A percentile compares a stretch with the other conserved stretches of the same genome.
These are phyloP conservation scores for Pichia manshurica DNA, from an alignment of 805 yeast genomes.

Conservation along the genomic window DNA sequence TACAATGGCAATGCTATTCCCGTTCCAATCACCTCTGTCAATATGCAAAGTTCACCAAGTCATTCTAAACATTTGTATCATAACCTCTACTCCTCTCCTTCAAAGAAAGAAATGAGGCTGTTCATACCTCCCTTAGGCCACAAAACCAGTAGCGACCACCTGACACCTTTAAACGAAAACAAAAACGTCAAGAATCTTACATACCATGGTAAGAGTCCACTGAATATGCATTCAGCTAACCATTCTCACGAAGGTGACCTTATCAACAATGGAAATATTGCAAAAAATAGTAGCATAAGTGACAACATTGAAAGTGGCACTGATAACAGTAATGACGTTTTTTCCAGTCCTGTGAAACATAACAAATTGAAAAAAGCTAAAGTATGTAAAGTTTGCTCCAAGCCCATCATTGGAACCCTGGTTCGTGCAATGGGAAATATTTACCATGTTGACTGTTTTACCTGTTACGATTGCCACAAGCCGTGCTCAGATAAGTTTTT, in stretches of 20 bases:
- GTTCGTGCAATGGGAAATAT: slow-evolving; percentile 78
- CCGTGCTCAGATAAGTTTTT: slow-evolving; percentile 85
- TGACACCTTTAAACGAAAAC: no score
- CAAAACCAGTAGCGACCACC: background rate
- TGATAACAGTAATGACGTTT: background rate
- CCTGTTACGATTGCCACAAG: slow-evolving; percentile 76
- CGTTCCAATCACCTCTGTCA: background rate
- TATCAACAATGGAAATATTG: no score
- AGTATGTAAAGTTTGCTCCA: slow-evolving; percentile 47
- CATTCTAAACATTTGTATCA: slow-evolving; percentile 11
- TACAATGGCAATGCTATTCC: background rate
- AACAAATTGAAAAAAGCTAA: slow-evolving; percentile 26
- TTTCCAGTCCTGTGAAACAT: slow-evolving; percentile 2
- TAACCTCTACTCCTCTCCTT: slow-evolving; percentile 10
- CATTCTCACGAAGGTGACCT: no score
- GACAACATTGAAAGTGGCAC: background rate
- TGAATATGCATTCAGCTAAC: background rate
- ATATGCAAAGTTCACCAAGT: background rate
- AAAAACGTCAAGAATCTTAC: no score
- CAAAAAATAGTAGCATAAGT: no score
- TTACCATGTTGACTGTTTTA: slow-evolving; percentile 83
- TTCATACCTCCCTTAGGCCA: slow-evolving; percentile 2
- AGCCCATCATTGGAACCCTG: slow-evolving; percentile 62
- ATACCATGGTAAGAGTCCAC: background rate
- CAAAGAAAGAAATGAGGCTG: slow-evolving; percentile 2